Conservation (phyloP, 1,139 yeast species). For the Magnusiomyces sp. region DNA sequence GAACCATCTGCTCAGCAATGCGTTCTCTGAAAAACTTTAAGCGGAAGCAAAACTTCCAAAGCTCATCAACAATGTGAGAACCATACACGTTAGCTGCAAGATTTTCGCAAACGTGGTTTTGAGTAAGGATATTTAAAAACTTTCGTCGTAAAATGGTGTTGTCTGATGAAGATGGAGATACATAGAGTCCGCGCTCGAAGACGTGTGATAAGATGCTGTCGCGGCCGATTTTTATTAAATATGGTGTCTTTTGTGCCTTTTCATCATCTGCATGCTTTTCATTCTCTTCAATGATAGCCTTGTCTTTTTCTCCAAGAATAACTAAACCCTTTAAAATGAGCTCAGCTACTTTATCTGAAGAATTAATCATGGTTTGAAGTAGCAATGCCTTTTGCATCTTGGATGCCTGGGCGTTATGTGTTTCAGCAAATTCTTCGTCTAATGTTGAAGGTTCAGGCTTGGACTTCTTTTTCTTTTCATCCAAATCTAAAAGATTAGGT, state of each 20-base stretch:
- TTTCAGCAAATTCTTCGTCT: conserved; percentile 50
- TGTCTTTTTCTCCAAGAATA: conserved; percentile 34
- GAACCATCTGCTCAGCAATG: conserved; percentile 59
- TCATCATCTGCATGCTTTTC: too few relatives aligned
- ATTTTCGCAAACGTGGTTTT: conserved; percentile 38
- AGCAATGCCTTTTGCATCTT: conserved; percentile 76
- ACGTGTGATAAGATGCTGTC: conserved; percentile 67
- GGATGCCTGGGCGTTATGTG: conserved; percentile 84
- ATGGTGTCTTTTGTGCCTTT: too few relatives aligned
- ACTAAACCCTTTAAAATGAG: conserved; percentile 52
- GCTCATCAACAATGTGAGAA: conserved; percentile 78
- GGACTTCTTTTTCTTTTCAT: neutral
- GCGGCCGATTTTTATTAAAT: conserved; percentile 1
- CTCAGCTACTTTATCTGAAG: conserved; percentile 36
- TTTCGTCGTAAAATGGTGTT: conserved; percentile 55
- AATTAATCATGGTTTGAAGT: conserved; percentile 51
- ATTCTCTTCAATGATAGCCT: neutral
- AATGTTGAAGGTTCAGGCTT: conserved; percentile 42
- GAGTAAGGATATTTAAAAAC: conserved; percentile 51
- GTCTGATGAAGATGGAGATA: conserved; percentile 24
- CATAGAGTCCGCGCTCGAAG: conserved; percentile 34
- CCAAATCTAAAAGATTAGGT: conserved; percentile 56
- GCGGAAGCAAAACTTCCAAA: conserved; percentile 71
- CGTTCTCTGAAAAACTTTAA: conserved; percentile 82
- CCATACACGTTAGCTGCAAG: conserved; percentile 84